A percentile compares a stretch with the other conserved stretches of the same genome.
These are phyloP conservation scores for Trichosporon faecale DNA, from an alignment of 1,284 basidiomycete species.

Conservation along the genomic window DNA sequence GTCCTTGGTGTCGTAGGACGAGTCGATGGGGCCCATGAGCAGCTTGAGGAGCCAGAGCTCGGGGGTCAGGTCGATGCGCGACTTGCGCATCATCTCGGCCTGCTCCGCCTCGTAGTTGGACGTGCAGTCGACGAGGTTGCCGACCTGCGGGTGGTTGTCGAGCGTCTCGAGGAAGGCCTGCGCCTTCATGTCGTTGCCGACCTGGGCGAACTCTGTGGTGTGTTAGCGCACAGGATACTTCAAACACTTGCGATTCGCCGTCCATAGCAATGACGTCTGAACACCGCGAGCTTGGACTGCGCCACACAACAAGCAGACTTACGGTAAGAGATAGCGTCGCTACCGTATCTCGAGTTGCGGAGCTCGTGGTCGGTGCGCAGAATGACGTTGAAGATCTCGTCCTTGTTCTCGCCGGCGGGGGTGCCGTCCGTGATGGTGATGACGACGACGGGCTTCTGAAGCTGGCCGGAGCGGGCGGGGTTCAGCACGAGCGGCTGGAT, in stretches of 20 bases:
- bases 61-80: conserved; percentile 23
- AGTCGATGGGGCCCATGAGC: conserved; percentile 42
- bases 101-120: conserved; percentile 52
- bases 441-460: conserved; percentile 55
- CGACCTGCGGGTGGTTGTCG: conserved; percentile 53
- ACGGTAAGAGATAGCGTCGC: conserved; percentile 54
- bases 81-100: conserved; percentile 51
- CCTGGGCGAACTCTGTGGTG: conserved; percentile 51
- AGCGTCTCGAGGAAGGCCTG: conserved; percentile 53
- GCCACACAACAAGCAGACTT: conserved; percentile 16
- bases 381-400: conserved; percentile 52
- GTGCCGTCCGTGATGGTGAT: conserved; percentile 53
- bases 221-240: not conserved
- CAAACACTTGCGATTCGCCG: no score
- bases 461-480: conserved; percentile 45
- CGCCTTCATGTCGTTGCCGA: conserved; percentile 53
- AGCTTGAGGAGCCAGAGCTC: conserved; percentile 50
- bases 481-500: conserved; percentile 53
- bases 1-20: conserved; percentile 46
- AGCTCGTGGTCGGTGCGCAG: conserved; percentile 48
- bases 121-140: conserved; percentile 51
- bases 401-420: conserved; percentile 52
- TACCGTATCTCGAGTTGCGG: conserved; percentile 48
- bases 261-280: no score
- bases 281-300: not conserved